Conservation (phyloP, 495 filamentous ascomycete genomes). For the Daldinia loculata region DNA sequence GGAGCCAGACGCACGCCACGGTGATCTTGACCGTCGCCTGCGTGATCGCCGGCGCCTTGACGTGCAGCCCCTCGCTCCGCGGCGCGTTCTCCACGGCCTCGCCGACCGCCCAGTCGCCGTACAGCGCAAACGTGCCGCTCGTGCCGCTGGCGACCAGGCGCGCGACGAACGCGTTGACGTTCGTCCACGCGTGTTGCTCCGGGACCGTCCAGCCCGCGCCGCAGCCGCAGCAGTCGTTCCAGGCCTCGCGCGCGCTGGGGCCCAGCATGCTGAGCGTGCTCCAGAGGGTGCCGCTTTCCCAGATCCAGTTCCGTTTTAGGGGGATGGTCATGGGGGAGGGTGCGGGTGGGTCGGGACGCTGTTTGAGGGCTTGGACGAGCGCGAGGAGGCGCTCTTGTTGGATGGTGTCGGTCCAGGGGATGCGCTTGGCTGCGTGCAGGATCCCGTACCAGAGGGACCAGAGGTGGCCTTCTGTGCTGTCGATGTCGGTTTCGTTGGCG, state of each 20-base stretch:
- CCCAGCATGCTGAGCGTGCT: neutral
- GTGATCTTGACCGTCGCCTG: conserved; percentile 27
- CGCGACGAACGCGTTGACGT: conserved; percentile 24
- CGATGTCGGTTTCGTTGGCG: neutral
- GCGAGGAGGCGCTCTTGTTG: conserved; percentile 8
- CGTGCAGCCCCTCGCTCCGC: neutral
- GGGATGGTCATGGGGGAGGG: neutral
- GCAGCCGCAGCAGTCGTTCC: conserved; percentile 24
- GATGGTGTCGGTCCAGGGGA: conserved; percentile 21
- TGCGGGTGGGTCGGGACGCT: neutral
- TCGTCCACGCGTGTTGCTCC: conserved; percentile 21
- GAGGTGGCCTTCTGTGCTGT: neutral
- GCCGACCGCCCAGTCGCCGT: conserved; percentile 37
- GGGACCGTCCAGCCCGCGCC: conserved; percentile 17
- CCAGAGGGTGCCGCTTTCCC: conserved; percentile 5
- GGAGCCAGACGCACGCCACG: conserved; percentile 17
- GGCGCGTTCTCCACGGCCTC: conserved; percentile 7
- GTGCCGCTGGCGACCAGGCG: conserved; percentile 10
- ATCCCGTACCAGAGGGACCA: conserved; percentile 25
- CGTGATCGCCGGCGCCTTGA: neutral
- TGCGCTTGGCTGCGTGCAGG: conserved; percentile 26
- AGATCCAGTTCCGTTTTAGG: conserved; percentile 6
- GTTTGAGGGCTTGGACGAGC: conserved; percentile 9
- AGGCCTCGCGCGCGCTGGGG: conserved; percentile 18
- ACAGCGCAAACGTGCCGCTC: neutral